Evolutionary conservation across 768 basidiomycete genomes (phyloP), one percentile per base, ranked within the genome.

Genomic region (Lyophyllum atratum): DNA sequence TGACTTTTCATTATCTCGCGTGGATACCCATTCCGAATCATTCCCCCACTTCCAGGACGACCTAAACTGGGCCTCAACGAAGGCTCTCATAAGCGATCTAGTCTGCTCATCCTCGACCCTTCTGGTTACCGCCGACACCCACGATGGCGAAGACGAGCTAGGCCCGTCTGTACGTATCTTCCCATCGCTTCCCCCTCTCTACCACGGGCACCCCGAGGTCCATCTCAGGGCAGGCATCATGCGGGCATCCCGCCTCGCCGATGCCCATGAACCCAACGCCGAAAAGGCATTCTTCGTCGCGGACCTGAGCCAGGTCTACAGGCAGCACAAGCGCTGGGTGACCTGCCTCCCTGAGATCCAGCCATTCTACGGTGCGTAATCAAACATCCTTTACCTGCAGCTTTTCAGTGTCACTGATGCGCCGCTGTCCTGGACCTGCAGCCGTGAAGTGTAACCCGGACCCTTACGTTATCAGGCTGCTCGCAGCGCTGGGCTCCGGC

Each of bases 391-490:
- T 48, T 22, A 42, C 37, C 40, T 43, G 60, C 49, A 52, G 52
- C 40, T 57, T 59, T 28, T n/a, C n/a, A n/a, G n/a, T n/a, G 52
- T 49, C 57, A 49, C 31, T 44, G 51, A 40, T 31, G 15, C 39
- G 19, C n/a, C 7, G n/a, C 17, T 7, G 17, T n/a, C 17, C n/a
- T 40, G 7, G 3, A 40, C n/a, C 67, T 65, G 60, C 69, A 94
- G 94, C 97, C 58, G 86, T 98, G 68, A 99, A 99, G 77, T 97
- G 94, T 76, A 99, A 99, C 77, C 96, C 97, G 21, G 96, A 98
- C 67, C 94, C 95, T 3, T 93, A 93, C 67, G 87, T 99, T 55
- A 80, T 98, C 49, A 88, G 94, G 58, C 82, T 99, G 49, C 84
- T 99, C 40, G 92, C 93, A 17, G 85, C 92, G 28, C 76, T 98